Conservation (phyloP, 2,329 filamentous ascomycete genomes). For the Talaromyces amestolkiae region DNA sequence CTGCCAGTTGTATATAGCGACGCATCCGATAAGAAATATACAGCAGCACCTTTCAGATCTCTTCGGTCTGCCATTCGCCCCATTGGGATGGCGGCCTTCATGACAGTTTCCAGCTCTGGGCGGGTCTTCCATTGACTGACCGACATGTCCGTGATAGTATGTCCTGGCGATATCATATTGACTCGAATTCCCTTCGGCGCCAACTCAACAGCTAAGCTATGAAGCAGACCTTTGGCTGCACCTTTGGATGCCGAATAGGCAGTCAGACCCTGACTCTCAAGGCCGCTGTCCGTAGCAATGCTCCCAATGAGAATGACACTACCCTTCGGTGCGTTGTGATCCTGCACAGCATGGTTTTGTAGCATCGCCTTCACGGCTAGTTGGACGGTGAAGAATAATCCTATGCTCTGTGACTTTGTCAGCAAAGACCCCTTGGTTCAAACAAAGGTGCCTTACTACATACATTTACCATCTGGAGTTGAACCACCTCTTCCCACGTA, state of each 20-base stretch:
- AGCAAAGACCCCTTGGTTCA: not conserved
- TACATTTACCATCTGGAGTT: constrained; percentile 6
- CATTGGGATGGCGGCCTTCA: not conserved
- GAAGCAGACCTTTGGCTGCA: constrained; percentile 23
- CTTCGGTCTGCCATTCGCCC: constrained; percentile 16
- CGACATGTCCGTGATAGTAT: constrained; percentile 35
- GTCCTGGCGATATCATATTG: constrained; percentile 41
- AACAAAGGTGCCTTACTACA: not conserved
- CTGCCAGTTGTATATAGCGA: constrained; percentile 10
- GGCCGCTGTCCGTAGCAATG: not conserved
- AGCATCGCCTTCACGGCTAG: not conserved
- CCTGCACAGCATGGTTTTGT: not conserved
- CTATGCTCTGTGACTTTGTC: not conserved
- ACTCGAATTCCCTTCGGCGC: constrained; percentile 35
- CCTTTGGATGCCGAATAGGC: not conserved
- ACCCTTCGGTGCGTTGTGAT: not conserved
- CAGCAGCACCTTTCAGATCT: constrained; percentile 37
- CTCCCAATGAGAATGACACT: not conserved
- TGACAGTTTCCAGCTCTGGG: constrained; percentile 28
- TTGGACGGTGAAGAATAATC: not conserved
- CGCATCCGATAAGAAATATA: constrained; percentile 26
- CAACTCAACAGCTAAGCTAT: constrained; percentile 33
- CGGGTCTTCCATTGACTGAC: constrained; percentile 33
- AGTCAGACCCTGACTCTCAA: not conserved
- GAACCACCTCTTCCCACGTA: constrained; percentile 5